A percentile compares a stretch with the other conserved stretches of the same genome.
These are phyloP conservation scores for Ascochyta clinopodiicola DNA, from an alignment of 2,329 filamentous ascomycete genomes.

Conservation along the genomic window DNA sequence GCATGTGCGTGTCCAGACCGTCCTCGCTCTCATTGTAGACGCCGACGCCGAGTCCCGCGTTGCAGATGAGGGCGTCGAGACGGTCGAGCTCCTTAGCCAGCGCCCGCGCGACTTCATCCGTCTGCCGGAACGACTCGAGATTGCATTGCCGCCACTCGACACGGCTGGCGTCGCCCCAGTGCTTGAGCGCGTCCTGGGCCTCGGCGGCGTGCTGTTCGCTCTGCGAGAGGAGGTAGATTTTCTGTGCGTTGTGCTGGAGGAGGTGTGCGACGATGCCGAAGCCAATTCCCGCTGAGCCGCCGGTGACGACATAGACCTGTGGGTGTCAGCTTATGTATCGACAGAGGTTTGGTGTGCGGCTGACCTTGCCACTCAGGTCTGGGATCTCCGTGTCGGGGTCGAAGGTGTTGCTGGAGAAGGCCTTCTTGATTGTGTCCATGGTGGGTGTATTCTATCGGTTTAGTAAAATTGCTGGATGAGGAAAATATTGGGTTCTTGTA, in stretches of 20 bases:
- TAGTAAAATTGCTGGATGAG: no score
- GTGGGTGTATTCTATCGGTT: neutral
- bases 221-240: conserved; percentile 58
- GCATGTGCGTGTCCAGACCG: conserved; percentile 59
- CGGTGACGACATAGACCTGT: conserved; percentile 56
- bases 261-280: conserved; percentile 61
- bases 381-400: conserved; percentile 52
- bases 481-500: neutral
- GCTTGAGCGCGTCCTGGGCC: conserved; percentile 50
- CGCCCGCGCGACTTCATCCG: conserved; percentile 53
- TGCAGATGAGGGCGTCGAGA: conserved; percentile 57
- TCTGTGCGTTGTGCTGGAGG: conserved; percentile 57
- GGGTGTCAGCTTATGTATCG: neutral
- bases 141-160: conserved; percentile 57
- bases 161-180: conserved; percentile 54
- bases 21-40: conserved; percentile 58
- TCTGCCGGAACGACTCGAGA: conserved; percentile 55
- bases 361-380: conserved; percentile 48
- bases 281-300: conserved; percentile 59
- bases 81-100: conserved; percentile 51
- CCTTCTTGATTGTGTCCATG: conserved; percentile 13
- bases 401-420: conserved; percentile 45
- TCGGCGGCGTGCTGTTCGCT: conserved; percentile 58
- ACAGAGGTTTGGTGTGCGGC: neutral
- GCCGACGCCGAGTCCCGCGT: conserved; percentile 59